phyloP scores from a whole-genome alignment of 257 asterid species.

The Solanum ossicruentum region DNA sequence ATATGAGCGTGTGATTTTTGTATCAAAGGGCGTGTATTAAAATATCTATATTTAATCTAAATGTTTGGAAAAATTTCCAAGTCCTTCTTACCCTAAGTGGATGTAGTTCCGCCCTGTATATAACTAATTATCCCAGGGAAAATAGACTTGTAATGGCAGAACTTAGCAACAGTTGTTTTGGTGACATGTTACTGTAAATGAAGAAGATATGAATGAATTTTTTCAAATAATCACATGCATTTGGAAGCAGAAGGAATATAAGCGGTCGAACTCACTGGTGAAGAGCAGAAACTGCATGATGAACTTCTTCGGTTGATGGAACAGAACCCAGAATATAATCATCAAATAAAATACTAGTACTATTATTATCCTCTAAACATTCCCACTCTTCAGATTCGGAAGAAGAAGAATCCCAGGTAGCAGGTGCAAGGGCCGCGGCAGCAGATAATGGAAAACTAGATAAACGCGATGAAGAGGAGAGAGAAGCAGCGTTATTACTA shows the following conservation, averaged over 20 bases:
- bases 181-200: not conserved
- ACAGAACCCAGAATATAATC: constrained; percentile 50
- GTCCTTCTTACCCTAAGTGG: no score
- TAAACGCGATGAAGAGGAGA: constrained; percentile 19
- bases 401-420: constrained; percentile 21
- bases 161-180: not conserved
- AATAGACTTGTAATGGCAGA: not conserved
- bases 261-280: constrained; percentile 34
- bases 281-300: constrained; percentile 54
- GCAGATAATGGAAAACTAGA: constrained; percentile 13
- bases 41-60: no score
- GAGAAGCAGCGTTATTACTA: not conserved
- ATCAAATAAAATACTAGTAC: constrained; percentile 6
- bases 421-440: constrained; percentile 5
- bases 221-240: not conserved
- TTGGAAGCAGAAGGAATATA: not conserved
- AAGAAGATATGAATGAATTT: not conserved
- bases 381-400: constrained; percentile 65
- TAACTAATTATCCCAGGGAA: not conserved
- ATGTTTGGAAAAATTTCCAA: no score
- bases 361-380: constrained; percentile 20
- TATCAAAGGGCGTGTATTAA: no score
- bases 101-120: no score
- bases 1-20: no score
- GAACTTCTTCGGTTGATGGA: constrained; percentile 58